A percentile compares a stretch with the other conserved stretches of the same genome.
phyloP scores from a whole-genome alignment of 495 filamentous ascomycete genomes.

The Aspergillus nanangensis region DNA sequence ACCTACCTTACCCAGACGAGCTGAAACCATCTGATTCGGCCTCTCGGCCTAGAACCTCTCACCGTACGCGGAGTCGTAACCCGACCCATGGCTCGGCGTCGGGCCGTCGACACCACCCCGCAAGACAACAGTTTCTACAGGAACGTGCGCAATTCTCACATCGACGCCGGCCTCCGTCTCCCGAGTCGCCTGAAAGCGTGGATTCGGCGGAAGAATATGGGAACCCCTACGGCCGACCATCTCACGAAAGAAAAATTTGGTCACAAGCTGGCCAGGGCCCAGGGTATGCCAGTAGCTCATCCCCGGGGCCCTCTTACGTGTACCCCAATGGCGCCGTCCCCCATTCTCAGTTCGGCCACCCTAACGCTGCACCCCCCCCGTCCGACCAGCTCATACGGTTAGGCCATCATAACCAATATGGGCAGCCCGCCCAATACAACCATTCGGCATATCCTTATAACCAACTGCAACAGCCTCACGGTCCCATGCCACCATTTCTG shows the following conservation, averaged over 20 bases:
- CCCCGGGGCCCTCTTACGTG: conserved; percentile 37
- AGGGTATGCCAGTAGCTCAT: conserved; percentile 45
- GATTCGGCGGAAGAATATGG: conserved; percentile 51
- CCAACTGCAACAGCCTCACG: conserved; percentile 33
- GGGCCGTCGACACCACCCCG: conserved; percentile 33
- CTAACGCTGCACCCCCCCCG: conserved; percentile 24
- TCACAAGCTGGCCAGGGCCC: conserved; percentile 28
- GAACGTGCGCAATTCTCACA: conserved; percentile 34
- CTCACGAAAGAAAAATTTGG: conserved; percentile 34
- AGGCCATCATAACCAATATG: conserved; percentile 31
- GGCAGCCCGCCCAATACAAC: conserved; percentile 28
- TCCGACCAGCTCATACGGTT: conserved; percentile 40
- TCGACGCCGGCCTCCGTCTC: conserved; percentile 46
- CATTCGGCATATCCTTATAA: conserved; percentile 35
- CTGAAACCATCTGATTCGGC: conserved; percentile 82
- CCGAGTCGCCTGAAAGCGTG: conserved; percentile 49
- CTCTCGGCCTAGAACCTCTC: conserved; percentile 55
- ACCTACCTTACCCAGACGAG: conserved; percentile 55
- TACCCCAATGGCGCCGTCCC: conserved; percentile 26
- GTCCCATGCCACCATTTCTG: conserved; percentile 33
- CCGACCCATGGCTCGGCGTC: conserved; percentile 38
- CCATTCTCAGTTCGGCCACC: conserved; percentile 20
- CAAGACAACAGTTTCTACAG: conserved; percentile 34
- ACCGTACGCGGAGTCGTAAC: conserved; percentile 31
- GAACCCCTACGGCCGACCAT: conserved; percentile 27